These are phyloP conservation scores for Fraxinus anomala DNA, from an alignment of 257 asterid genomes.

Conservation along the genomic window DNA sequence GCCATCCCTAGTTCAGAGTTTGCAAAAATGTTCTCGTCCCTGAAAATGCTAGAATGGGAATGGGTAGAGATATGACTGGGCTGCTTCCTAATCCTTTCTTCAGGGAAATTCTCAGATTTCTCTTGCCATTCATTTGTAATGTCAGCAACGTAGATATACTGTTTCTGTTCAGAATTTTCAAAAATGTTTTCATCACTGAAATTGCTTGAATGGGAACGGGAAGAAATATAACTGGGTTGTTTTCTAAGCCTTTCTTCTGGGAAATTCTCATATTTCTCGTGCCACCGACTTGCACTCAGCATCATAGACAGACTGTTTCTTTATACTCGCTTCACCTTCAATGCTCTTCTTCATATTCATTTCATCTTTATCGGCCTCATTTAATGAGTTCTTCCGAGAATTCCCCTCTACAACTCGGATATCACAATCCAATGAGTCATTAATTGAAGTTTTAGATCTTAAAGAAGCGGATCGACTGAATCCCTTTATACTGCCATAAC, in stretches of 20 bases:
- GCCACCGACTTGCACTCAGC: constrained; percentile 33
- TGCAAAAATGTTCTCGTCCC: constrained; percentile 46
- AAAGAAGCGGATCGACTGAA: constrained; percentile 34
- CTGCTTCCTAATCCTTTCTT: constrained; percentile 42
- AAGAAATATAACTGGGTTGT: constrained; percentile 43
- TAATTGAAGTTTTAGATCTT: constrained; percentile 43
- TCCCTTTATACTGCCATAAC: constrained; percentile 35
- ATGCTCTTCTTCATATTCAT: constrained; percentile 14
- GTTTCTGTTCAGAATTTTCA: constrained; percentile 43
- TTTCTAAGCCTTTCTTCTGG: constrained; percentile 43
- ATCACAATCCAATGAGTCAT: constrained; percentile 32
- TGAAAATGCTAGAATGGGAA: constrained; percentile 47
- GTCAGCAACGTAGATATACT: constrained; percentile 41
- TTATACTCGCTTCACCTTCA: constrained; percentile 11
- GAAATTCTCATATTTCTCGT: constrained; percentile 37
- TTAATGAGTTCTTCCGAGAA: constrained; percentile 34
- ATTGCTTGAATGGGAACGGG: constrained; percentile 44
- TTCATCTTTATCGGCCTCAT: constrained; percentile 33
- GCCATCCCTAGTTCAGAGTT: constrained; percentile 28
- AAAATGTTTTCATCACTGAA: constrained; percentile 45
- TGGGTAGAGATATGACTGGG: constrained; percentile 43
- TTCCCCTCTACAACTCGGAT: constrained; percentile 36
- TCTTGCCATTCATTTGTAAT: constrained; percentile 34
- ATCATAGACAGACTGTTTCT: constrained; percentile 40
- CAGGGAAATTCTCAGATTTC: constrained; percentile 38